Percentiles rank a stretch among this genome's conserved stretches.
These are phyloP conservation scores for Allium sativum DNA, from an alignment of 106 monocot species.

Conservation along the genomic window DNA sequence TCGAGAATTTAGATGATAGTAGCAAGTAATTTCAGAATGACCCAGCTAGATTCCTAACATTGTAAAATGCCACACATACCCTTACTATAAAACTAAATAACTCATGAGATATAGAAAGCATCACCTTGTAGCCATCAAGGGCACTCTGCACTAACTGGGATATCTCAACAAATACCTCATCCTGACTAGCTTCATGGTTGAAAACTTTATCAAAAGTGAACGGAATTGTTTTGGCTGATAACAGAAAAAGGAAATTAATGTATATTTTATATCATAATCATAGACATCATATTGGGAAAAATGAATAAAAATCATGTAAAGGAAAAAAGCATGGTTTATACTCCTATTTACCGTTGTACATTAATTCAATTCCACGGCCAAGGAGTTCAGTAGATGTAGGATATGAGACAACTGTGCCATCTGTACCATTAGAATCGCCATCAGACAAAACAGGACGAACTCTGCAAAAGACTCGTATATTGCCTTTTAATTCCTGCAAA, in stretches of 20 bases:
- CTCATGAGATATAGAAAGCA: neutral
- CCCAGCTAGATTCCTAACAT: too few relatives aligned
- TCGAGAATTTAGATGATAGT: too few relatives aligned
- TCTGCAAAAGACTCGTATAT: constrained; percentile 91
- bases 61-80: too few relatives aligned
- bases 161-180: constrained; percentile 85
- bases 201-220: constrained; percentile 97
- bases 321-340: too few relatives aligned
- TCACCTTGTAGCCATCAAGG: constrained; percentile 94
- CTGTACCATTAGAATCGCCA: constrained; percentile 24
- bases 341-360: constrained; percentile 39
- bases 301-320: neutral
- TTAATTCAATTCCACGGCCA: constrained; percentile 70
- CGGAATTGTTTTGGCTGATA: constrained; percentile 46
- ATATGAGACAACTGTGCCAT: constrained; percentile 49
- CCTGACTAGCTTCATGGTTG: constrained; percentile 57
- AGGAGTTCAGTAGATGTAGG: constrained; percentile 52
- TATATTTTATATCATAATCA: neutral
- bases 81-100: neutral
- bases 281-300: neutral
- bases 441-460: constrained; percentile 55
- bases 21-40: too few relatives aligned
- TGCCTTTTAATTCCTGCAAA: constrained; percentile 85
- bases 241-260: constrained; percentile 3
- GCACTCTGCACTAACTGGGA: constrained; percentile 97